These are phyloP conservation scores for Rhododendron ferrugineum DNA, from an alignment of 148 eudicot genomes.

Conservation along the genomic window DNA sequence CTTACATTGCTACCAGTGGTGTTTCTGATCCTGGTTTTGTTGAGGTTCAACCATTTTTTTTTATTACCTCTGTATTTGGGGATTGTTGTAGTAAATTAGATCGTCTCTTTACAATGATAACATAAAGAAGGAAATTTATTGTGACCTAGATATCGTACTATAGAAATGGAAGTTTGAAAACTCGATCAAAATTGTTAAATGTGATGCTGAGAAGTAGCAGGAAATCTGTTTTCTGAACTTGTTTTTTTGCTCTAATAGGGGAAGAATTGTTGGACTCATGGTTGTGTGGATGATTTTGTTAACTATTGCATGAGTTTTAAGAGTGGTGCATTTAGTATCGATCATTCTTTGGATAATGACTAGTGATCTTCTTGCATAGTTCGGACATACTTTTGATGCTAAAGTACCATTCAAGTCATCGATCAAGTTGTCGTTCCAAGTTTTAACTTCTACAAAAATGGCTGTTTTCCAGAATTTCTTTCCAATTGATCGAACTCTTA, in stretches of 20 bases:
- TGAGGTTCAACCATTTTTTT: not conserved
- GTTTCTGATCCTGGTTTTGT: not conserved
- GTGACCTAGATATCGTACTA: not conserved
- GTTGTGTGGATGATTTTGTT: not conserved
- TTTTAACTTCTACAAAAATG: not conserved
- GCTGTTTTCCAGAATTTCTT: not conserved
- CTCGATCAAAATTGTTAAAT: not conserved
- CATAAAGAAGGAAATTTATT: not conserved
- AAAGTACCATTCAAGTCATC: not conserved
- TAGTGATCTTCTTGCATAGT: not conserved
- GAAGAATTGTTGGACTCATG: not conserved
- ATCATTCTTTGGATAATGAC: not conserved
- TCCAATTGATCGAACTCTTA: constrained; percentile 1
- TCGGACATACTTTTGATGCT: not conserved
- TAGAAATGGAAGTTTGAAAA: not conserved
- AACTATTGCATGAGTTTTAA: not conserved
- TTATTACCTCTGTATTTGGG: not conserved
- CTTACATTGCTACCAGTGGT: not conserved
- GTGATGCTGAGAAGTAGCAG: not conserved
- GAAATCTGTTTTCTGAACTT: not conserved
- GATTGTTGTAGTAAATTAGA: not conserved
- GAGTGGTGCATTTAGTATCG: not conserved
- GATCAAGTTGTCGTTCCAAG: not conserved
- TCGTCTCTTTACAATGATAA: not conserved
- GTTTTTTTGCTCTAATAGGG: not conserved